A percentile compares a stretch with the other conserved stretches of the same genome.
These are phyloP conservation scores for Cryphonectria parasitica DNA, from an alignment of 2,329 filamentous ascomycete species.

Conservation along the genomic window DNA sequence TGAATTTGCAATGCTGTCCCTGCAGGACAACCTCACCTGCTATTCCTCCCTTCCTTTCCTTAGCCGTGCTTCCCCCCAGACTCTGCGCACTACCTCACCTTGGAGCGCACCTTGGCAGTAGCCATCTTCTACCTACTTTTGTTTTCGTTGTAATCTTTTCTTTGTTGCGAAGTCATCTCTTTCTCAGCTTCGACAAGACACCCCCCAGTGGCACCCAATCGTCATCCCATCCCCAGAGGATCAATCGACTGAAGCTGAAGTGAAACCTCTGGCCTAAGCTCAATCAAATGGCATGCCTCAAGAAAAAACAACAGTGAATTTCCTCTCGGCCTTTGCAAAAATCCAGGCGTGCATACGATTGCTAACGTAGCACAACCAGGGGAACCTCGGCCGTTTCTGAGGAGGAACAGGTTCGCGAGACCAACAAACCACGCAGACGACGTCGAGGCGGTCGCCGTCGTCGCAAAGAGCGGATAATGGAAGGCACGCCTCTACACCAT, in stretches of 20 bases:
- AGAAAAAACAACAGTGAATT: slow-evolving; percentile 13
- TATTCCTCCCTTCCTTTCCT: background rate
- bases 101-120: background rate
- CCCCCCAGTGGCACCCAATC: background rate
- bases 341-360: background rate
- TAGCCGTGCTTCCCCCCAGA: background rate
- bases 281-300: slow-evolving; percentile 12
- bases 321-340: too few relatives aligned
- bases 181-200: background rate
- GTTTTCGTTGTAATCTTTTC: background rate
- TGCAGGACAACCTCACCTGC: background rate
- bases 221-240: background rate
- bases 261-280: too few relatives aligned
- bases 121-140: too few relatives aligned
- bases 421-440: background rate
- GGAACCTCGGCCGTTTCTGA: slow-evolving; percentile 16
- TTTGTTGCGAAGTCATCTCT: background rate
- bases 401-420: background rate
- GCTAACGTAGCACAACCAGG: slow-evolving; percentile 15
- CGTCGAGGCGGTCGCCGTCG: background rate
- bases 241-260: background rate
- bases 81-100: background rate
- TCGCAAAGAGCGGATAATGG: background rate
- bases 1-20: background rate
- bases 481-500: background rate